Evolutionary conservation across 352 stramenopile species (phyloP), one percentile per base, ranked within the genome.

Genomic region (Lagenidium giganteum): DNA sequence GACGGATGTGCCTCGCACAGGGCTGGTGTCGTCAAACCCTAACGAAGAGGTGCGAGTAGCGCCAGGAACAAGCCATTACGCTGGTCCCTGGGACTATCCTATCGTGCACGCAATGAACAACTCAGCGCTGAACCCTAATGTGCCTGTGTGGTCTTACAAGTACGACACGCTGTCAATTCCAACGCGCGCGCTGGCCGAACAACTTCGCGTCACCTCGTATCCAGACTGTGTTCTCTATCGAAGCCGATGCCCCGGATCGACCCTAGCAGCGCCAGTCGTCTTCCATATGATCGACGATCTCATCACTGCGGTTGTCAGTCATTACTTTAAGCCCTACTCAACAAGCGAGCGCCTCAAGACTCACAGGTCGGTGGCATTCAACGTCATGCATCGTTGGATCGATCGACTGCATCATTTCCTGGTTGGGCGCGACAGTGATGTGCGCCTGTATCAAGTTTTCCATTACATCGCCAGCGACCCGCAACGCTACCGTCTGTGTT

Each of bases 141-240:
- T n/a, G 4, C 20, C 20, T 49, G 33, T 49, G 8, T 60, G 51
- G 51, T 25, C 43, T 8, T 60, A 54, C 43, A 60, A 60, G 39
- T 60, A 46, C 26, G 51, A 60, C 40, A 46, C 37, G 25, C n/a
- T 60, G 6, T 54, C 51, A 2, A 60, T 60, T 22, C 13, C 37
- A 1, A 24, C 35, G 17, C 51, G 51, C 1, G 51, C 37, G 11
- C n/a, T 60, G 11, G 51, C 44, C 8, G 24, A 33, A 12, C 18
- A 49, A 16, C 39, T 60, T n/a, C 12, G 35, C n/a, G 42, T 60
- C 21, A 4, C 20, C 0, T 26, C 30, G 28, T 60, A 47, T 13
- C 44, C 44, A 5, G n/a, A n/a, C 0, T 60, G 51, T 24, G 41
- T 54, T 7, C 33, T 54, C 7, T 60, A 53, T 11, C 30, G 24